These are phyloP conservation scores for Auricularia sp. DNA, from an alignment of 768 basidiomycete genomes.

Conservation along the genomic window DNA sequence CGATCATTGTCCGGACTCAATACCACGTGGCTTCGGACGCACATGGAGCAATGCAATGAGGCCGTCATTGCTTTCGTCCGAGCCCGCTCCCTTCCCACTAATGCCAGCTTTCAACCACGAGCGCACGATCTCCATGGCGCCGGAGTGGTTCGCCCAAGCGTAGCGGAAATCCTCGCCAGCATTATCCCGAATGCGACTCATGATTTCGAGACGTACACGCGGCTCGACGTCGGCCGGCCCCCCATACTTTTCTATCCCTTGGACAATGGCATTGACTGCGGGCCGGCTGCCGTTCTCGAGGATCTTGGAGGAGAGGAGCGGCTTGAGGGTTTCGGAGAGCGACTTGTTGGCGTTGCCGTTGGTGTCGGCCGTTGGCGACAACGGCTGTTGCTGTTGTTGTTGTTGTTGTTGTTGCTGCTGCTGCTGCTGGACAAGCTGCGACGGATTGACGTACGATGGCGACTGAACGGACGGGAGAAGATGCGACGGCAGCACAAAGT, in stretches of 20 bases:
- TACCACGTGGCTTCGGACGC: constrained; percentile 26
- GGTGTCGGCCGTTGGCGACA: constrained; percentile 1
- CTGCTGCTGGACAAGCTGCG: constrained; percentile 21
- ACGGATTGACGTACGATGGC: constrained; percentile 32
- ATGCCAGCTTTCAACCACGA: constrained; percentile 74
- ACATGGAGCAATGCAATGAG: constrained; percentile 52
- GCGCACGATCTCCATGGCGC: constrained; percentile 67
- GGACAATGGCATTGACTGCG: constrained; percentile 51
- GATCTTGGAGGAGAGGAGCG: constrained; percentile 41
- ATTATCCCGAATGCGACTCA: constrained; percentile 72
- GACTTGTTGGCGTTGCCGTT: constrained; percentile 21
- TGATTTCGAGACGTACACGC: constrained; percentile 57
- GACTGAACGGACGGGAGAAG: constrained; percentile 5
- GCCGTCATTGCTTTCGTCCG: constrained; percentile 76
- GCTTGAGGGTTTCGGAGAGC: constrained; percentile 43
- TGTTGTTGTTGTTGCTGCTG: constrained; percentile 18
- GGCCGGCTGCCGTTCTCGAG: constrained; percentile 32
- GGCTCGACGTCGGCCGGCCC: constrained; percentile 49
- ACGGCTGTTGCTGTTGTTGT: constrained; percentile 1
- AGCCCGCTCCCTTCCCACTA: constrained; percentile 41
- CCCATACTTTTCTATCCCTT: constrained; percentile 49
- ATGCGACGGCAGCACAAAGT: constrained; percentile 54
- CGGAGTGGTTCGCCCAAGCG: constrained; percentile 70
- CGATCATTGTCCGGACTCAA: not conserved
- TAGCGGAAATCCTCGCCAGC: constrained; percentile 82